Base-by-base conservation (phyloP, 2,329 filamentous ascomycete species). In the Pseudocercospora fuligena region DNA sequence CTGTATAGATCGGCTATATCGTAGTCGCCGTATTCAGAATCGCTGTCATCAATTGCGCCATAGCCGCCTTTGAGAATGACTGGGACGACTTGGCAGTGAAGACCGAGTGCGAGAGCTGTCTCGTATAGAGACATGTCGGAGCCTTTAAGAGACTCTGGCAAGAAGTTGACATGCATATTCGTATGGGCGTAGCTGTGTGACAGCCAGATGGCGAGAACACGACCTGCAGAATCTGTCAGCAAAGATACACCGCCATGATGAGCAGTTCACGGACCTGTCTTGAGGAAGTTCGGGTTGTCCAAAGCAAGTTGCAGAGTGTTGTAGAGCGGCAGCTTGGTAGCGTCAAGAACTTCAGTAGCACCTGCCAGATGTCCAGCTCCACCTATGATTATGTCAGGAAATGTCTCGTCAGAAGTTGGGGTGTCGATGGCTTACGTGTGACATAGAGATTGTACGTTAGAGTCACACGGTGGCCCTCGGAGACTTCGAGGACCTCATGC, bases 361-460 rank as follows among this genome's bases (percentile, higher is more conserved):
- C 69, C 74, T 59, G 69, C 71, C 6, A 77, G 72, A 14, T 77
- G 72, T 6, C 77, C 78, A n/a, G 76, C 72, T 5, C 79, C 76
- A 47, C 46, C 46, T 47, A n/a, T 19, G 9, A 5, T 12, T 6
- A 47, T 47, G n/a, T 47, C 21, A 47, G 21, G 8, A 47, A 47
- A 6, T 7, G 46, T 7, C 8, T 12, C 8, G 2, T 8, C 7
- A 23, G 21, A 47, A 8, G 46, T 23, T 12, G 21, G 2, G 14
- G n/a, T 9, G 12, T 23, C 46, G 3, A 19, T 19, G 46, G 21
- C 46, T 47, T 23, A 29, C 76, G 73, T 1, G 77, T 76, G 14
- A 80, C 75, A 68, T 81, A 87, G 1, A 90, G 77, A 65, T 89
- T 89, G 76, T 89, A 89, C 0, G 86, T 89, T 21, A 90, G 73